Evolutionary conservation across 2,329 filamentous ascomycete genomes (phyloP), one percentile per base, ranked within the genome.

Genomic region (Hypocreales sp.): DNA sequence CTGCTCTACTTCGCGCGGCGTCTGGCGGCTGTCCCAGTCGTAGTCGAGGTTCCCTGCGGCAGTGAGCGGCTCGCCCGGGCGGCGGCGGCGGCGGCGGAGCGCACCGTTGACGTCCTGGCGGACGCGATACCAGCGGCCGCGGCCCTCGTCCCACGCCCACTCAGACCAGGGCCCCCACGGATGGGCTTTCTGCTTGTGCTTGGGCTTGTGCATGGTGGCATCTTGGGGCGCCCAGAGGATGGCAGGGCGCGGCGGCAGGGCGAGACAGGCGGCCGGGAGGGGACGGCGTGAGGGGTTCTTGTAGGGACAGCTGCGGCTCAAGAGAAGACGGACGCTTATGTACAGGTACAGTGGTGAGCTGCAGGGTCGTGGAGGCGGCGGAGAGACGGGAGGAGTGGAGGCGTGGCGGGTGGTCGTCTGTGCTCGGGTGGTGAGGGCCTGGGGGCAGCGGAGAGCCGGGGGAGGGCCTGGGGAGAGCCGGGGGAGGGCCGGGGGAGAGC

Each of bases 141-240:
- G 30, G 9, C 26, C 26, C 24, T 32, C 32, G 29, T 44, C 40
- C 31, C 33, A 37, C 22, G 29, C 36, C 44, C 42, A 46, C 16
- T 41, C 36, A 13, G 43, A 44, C 41, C 40, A 46, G 16, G 32
- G 31, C 23, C 40, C 36, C 42, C 41, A 46, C 21, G 20, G 18
- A 26, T 40, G 37, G 28, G 40, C 26, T 36, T 41, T 42, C 15
- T 40, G 39, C 29, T 43, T 45, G 22, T 36, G 34, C 25, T 41
- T 45, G 31, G 42, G 40, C 34, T 42, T 44, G 28, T 40, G 41
- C 44, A 46, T 46, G 28, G 27, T 43, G 30, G 38, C 41, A 44
- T 45, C 31, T 37, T 44, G 38, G 29, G 31, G 20, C 14, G 15
- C 26, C 26, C 24, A 25, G 25, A 28, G n/a, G 14, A 15, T 19